Base-by-base conservation (phyloP, 306 rosid species). In the Nissolia schottii region DNA sequence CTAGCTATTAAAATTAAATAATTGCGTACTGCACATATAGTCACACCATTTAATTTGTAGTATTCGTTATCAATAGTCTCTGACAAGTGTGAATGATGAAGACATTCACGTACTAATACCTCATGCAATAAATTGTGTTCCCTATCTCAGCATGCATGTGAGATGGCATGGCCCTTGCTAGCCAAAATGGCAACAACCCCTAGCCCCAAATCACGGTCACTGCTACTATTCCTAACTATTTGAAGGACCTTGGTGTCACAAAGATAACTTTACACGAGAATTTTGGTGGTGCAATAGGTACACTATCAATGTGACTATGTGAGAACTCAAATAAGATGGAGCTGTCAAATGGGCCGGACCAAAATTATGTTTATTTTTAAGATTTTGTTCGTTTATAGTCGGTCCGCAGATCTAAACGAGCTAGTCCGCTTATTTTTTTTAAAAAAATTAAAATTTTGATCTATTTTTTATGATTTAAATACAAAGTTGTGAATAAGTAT, bases 91-190 rank as follows among this genome's bases (percentile, higher is more conserved):
- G 18, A 75, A 28, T 19, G 73, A 2, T 79, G 83, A 79, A 19
- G 76, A 73, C 75, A 8, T 66, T 79, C 75, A 73, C 70, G 60
- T 37, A 70, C 69, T 29, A 18, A 43, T 37, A 19, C 62, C 50
- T 55, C 51, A 43, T 27, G 27, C 67, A 74, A 58, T 73, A 29
- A 80, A 50, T 67, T 74, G 40, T 50, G 60, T 67, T 48, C 43
- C 48, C 16, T 2, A 23, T 23, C 48, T 27, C 41, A 67, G 31
- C 63, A 15, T 61, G 68, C 73, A 80, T 80, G 84, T 74, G 80
- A 80, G 16, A n/a, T n/a, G 28, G 12, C 55, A 60, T 80, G 76
- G 76, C 31, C 83, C 25, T 18, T 74, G 77, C 46, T 46, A 49
- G 22, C 25, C 23, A 41, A 38, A 20, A 4, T 22, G 29, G 46